Evolutionary conservation across 352 stramenopile genomes (phyloP), one percentile per base, ranked within the genome.

Genomic region (Phytophthora agathidicida): DNA sequence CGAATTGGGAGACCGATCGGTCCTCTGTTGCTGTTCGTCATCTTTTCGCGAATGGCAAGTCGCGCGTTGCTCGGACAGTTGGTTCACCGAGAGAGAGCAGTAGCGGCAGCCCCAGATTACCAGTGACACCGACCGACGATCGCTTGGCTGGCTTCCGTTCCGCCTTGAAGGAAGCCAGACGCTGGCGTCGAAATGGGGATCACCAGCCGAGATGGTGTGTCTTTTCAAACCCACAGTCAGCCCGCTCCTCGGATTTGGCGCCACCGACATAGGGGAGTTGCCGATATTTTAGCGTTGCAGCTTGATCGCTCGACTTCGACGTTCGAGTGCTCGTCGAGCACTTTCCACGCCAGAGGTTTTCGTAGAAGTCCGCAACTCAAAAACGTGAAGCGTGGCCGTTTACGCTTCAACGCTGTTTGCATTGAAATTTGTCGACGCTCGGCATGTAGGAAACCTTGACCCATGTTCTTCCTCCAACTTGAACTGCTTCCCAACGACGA

Each of bases 161-260:
- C 46, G 46, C 35, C 55, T 65, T 59, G 60, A 59, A 60, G 58
- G 65, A 64, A 65, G 54, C 54, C 60, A 50, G 60, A 65, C 13
- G 23, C 8, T 35, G 28, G 37, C 60, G 32, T 36, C 24, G 38
- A 53, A 68, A 54, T 44, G 44, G 44, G 60, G 53, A 68, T 14
- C 27, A 30, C 26, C 50, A 16, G 2, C 23, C 23, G 48, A 51
- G 59, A 68, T 68, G 42, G 51, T 68, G 59, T 52, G 43, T 41
- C 59, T 14, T 13, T 42, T 51, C 36, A 53, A 64, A 14, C 30
- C 35, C 37, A 43, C 59, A 42, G n/a, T 39, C 7, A n/a, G n/a
- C n/a, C 32, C 23, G 43, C 63, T 68, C 59, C 20, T 27, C 9
- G 16, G 52, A 64, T 64, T 44, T 36, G 43, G 31, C 28, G 27